A percentile compares a stretch with the other conserved stretches of the same genome.
Conservation (phyloP, 2,329 filamentous ascomycete species). For the Pestalotiopsis sp. region DNA sequence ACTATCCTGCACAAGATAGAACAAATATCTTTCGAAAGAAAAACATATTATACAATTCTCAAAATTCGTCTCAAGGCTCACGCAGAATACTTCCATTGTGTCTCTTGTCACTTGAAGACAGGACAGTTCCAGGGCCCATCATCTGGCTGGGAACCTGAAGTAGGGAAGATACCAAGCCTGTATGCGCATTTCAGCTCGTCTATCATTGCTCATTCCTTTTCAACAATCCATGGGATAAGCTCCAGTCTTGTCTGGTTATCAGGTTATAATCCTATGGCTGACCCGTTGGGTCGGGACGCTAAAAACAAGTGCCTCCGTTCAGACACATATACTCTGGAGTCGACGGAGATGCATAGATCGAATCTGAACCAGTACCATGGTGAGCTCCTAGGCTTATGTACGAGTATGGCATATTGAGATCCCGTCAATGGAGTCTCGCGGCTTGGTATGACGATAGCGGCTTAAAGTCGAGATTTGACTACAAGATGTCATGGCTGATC, state of each 20-base stretch:
- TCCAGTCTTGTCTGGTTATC: neutral
- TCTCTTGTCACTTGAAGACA: too few relatives aligned
- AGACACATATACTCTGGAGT: too few relatives aligned
- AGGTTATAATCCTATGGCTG: neutral
- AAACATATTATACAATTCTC: too few relatives aligned
- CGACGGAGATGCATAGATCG: neutral
- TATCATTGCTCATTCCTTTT: neutral
- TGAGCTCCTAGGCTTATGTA: neutral
- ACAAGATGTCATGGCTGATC: neutral
- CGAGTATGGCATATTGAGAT: neutral
- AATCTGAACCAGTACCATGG: neutral
- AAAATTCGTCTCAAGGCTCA: too few relatives aligned
- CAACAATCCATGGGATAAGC: neutral
- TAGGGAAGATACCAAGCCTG: neutral
- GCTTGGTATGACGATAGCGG: neutral
- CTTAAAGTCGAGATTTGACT: neutral
- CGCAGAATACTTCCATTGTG: too few relatives aligned
- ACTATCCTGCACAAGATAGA: too few relatives aligned
- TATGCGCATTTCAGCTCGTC: neutral
- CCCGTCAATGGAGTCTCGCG: neutral
- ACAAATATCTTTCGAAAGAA: too few relatives aligned
- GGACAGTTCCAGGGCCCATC: too few relatives aligned
- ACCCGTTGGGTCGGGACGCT: conserved; percentile 1
- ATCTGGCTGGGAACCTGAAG: too few relatives aligned
- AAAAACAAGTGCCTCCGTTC: neutral